phyloP scores from a whole-genome alignment of 1,139 yeast genomes.

The Pichia sp. region DNA sequence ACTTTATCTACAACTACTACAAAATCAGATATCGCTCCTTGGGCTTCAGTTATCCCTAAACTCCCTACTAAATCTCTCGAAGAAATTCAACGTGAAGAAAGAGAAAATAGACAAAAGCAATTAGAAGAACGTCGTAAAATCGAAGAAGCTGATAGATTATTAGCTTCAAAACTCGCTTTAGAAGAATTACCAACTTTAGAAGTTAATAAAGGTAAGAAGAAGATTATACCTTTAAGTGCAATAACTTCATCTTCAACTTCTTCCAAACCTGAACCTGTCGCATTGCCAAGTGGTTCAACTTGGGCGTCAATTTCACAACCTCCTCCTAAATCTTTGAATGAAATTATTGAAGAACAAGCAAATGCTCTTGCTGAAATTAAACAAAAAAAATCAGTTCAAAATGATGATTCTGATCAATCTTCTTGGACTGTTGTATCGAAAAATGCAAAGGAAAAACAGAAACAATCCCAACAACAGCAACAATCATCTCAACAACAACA shows the following conservation, averaged over 20 bases:
- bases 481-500: not conserved
- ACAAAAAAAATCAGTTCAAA: constrained; percentile 8
- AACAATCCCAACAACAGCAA: not conserved
- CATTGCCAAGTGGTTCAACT: constrained; percentile 43
- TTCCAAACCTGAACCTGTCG: constrained; percentile 16
- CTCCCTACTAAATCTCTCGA: constrained; percentile 52
- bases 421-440: constrained; percentile 43
- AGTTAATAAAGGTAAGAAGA: constrained; percentile 13
- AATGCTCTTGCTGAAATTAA: constrained; percentile 14
- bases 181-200: constrained; percentile 20
- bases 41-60: constrained; percentile 37
- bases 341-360: constrained; percentile 26
- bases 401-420: constrained; percentile 10
- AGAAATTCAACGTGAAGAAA: constrained; percentile 67
- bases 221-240: constrained; percentile 6
- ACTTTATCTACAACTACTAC: not conserved
- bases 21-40: constrained; percentile 41
- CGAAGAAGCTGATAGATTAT: constrained; percentile 23
- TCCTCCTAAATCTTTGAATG: constrained; percentile 24
- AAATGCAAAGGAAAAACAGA: constrained; percentile 30
- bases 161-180: constrained; percentile 25
- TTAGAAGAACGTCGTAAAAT: constrained; percentile 21
- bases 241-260: not conserved
- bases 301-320: constrained; percentile 38
- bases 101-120: constrained; percentile 35